Conservation (phyloP, 2,329 filamentous ascomycete genomes). For the Capronia americana region DNA sequence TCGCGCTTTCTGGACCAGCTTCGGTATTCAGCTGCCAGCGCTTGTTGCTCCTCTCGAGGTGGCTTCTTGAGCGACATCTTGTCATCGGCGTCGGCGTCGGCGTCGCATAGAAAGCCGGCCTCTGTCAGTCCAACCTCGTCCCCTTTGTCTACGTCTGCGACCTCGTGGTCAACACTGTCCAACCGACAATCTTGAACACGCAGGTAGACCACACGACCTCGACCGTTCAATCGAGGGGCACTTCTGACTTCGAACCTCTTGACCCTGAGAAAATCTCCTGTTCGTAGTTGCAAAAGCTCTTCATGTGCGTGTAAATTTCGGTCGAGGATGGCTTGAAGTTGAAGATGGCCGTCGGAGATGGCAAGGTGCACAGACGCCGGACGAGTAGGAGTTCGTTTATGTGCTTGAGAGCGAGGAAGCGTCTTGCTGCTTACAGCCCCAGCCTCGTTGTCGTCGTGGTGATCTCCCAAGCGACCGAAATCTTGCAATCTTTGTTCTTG, state of each 20-base stretch:
- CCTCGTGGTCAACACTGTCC: conserved; percentile 18
- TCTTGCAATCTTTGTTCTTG: conserved; percentile 4
- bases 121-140: conserved; percentile 17
- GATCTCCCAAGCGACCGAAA: conserved; percentile 1
- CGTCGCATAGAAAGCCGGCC: conserved; percentile 30
- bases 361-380: conserved; percentile 19
- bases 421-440: neutral
- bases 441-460: conserved; percentile 7
- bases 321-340: conserved; percentile 42
- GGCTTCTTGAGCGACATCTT: conserved; percentile 4
- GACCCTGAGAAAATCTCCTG: conserved; percentile 38
- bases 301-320: conserved; percentile 25
- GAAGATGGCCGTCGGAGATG: conserved; percentile 42
- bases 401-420: neutral
- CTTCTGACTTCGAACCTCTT: conserved; percentile 39
- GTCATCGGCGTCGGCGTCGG: conserved; percentile 17
- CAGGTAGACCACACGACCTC: conserved; percentile 39
- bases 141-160: neutral
- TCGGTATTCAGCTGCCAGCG: neutral
- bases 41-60: conserved; percentile 3
- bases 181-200: conserved; percentile 39
- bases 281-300: conserved; percentile 22
- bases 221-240: conserved; percentile 35
- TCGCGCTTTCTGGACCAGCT: conserved; percentile 4
- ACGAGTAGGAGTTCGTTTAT: neutral